A percentile compares a stretch with the other conserved stretches of the same genome.
Conservation (phyloP, 768 basidiomycete genomes). For the Mycena rosella region DNA sequence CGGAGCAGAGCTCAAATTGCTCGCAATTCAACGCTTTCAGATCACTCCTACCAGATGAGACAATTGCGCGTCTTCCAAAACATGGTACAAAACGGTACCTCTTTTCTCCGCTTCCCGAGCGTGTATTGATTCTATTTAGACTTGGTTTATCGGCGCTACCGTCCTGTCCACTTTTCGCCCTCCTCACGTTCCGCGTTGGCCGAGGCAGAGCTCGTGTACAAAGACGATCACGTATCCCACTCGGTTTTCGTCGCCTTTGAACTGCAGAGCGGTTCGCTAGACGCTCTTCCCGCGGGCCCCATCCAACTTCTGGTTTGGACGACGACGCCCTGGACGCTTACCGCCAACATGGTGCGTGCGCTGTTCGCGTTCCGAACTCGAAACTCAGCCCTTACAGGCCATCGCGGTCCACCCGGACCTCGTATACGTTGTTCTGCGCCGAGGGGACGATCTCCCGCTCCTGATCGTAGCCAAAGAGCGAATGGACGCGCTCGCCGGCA, state of each 20-base stretch:
- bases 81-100: slow-evolving; percentile 87
- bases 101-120: background rate
- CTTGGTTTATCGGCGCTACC: slow-evolving; percentile 86
- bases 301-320: slow-evolving; percentile 90
- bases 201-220: slow-evolving; percentile 93
- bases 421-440: slow-evolving; percentile 68
- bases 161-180: slow-evolving; percentile 95
- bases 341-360: slow-evolving; percentile 87
- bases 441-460: slow-evolving; percentile 38
- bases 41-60: slow-evolving; percentile 88
- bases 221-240: slow-evolving; percentile 88
- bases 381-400: slow-evolving; percentile 64
- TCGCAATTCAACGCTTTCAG: slow-evolving; percentile 53
- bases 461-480: slow-evolving; percentile 68
- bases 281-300: slow-evolving; percentile 41
- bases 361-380: slow-evolving; percentile 1
- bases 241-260: slow-evolving; percentile 89
- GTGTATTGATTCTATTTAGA: slow-evolving; percentile 54
- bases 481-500: slow-evolving; percentile 51
- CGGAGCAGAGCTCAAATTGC: background rate
- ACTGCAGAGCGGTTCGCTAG: slow-evolving; percentile 53
- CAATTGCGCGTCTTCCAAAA: slow-evolving; percentile 87
- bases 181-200: slow-evolving; percentile 95
- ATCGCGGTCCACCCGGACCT: slow-evolving; percentile 87
- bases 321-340: slow-evolving; percentile 97